Percentiles rank a stretch among this genome's conserved stretches.
Conservation (phyloP, 345 rosid species). For the Salix exigua region DNA sequence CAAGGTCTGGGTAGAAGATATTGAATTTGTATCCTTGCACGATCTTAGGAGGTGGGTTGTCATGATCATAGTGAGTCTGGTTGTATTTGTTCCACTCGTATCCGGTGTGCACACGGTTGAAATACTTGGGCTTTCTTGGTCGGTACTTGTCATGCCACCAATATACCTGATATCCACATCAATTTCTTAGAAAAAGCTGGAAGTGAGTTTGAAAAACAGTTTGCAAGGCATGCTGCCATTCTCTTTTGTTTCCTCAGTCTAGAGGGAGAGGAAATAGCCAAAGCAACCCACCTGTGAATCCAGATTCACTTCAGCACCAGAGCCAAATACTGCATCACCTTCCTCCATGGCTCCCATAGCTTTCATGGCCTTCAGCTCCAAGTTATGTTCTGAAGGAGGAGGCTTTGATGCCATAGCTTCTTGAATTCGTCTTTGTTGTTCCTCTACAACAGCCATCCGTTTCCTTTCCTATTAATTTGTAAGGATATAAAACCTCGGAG, state of each 20-base stretch:
- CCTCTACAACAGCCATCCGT: slow-evolving; percentile 59
- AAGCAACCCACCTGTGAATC: slow-evolving; percentile 66
- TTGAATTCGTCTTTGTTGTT: slow-evolving; percentile 66
- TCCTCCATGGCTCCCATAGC: slow-evolving; percentile 95
- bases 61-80: slow-evolving; percentile 91
- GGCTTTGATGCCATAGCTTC: slow-evolving; percentile 75
- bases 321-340: slow-evolving; percentile 90
- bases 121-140: slow-evolving; percentile 91
- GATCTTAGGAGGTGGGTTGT: slow-evolving; percentile 91
- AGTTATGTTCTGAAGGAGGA: slow-evolving; percentile 65
- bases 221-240: not conserved
- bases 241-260: not conserved
- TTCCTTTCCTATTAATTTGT: slow-evolving; percentile 53
- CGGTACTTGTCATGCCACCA: slow-evolving; percentile 99
- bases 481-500: not conserved
- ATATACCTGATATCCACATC: slow-evolving; percentile 52
- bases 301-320: slow-evolving; percentile 87
- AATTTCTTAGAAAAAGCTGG: not conserved
- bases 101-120: slow-evolving; percentile 96
- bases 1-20: slow-evolving; percentile 92
- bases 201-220: not conserved
- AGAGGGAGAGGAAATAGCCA: not conserved
- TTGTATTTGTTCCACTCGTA: slow-evolving; percentile 97
- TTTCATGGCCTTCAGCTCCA: slow-evolving; percentile 85
- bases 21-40: slow-evolving; percentile 95